A percentile compares a stretch with the other conserved stretches of the same genome.
Conservation (phyloP, 805 yeast species). For the Kodamaea kaohsiungensis region DNA sequence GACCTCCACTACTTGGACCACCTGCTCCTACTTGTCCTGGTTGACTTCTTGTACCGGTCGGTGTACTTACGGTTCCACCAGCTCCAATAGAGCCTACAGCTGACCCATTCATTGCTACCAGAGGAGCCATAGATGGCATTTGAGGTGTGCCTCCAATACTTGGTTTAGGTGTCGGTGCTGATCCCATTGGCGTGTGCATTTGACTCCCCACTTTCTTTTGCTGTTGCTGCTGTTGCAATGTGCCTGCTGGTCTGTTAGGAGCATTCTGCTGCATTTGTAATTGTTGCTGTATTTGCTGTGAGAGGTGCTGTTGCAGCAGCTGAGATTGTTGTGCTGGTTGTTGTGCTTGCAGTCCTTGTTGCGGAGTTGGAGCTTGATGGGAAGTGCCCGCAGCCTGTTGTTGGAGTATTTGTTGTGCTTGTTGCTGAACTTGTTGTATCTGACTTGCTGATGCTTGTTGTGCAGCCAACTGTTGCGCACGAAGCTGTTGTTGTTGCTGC, state of each 20-base stretch:
- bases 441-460: slow-evolving; percentile 13
- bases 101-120: slow-evolving; percentile 18
- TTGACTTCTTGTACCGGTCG: slow-evolving; percentile 4
- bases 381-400: slow-evolving; percentile 8
- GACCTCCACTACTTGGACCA: background rate
- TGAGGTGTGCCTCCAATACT: slow-evolving; percentile 4
- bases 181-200: slow-evolving; percentile 7
- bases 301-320: slow-evolving; percentile 11
- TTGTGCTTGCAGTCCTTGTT: slow-evolving; percentile 12
- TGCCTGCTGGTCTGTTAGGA: slow-evolving; percentile 2
- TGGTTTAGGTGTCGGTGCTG: slow-evolving; percentile 5
- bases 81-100: slow-evolving; percentile 34
- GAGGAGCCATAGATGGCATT: slow-evolving; percentile 4
- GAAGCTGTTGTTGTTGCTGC: slow-evolving; percentile 16
- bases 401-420: slow-evolving; percentile 15
- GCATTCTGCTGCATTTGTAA: slow-evolving; percentile 10
- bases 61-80: background rate
- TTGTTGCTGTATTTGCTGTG: slow-evolving; percentile 9
- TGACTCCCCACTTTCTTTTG: slow-evolving; percentile 4
- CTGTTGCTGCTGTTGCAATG: slow-evolving; percentile 3
- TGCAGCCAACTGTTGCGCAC: slow-evolving; percentile 12
- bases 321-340: slow-evolving; percentile 12
- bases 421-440: slow-evolving; percentile 16
- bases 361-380: slow-evolving; percentile 12
- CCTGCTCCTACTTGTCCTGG: background rate